Conservation (phyloP, 257 asterid species). For the Mentha longifolia region DNA sequence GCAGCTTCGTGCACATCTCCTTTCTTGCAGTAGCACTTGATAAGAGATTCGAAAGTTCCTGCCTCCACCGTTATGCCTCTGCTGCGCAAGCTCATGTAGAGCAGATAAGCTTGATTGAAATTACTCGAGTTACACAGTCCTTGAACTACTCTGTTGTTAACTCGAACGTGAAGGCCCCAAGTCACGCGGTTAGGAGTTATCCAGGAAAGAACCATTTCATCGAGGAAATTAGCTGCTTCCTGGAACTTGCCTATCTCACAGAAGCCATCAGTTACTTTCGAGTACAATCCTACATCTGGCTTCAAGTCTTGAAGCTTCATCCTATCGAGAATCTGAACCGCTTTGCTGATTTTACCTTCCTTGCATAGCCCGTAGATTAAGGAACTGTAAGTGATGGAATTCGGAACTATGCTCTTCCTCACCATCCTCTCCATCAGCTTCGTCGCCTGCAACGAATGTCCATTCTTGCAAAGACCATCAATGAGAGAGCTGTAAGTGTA, state of each 20-base stretch:
- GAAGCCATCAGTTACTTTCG: constrained; percentile 63
- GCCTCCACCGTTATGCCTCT: constrained; percentile 82
- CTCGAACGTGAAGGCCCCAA: constrained; percentile 82
- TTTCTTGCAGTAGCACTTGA: constrained; percentile 55
- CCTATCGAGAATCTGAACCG: constrained; percentile 78
- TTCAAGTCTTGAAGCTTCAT: constrained; percentile 92
- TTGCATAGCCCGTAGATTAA: constrained; percentile 70
- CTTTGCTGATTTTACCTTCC: constrained; percentile 66
- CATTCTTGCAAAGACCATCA: constrained; percentile 91
- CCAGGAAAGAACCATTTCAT: constrained; percentile 84
- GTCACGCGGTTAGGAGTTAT: constrained; percentile 81
- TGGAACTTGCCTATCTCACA: constrained; percentile 63
- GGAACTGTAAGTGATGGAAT: constrained; percentile 84
- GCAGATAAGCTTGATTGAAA: constrained; percentile 64
- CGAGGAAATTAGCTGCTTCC: constrained; percentile 86
- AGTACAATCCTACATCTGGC: constrained; percentile 89
- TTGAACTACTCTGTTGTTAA: constrained; percentile 68
- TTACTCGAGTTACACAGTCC: constrained; percentile 59
- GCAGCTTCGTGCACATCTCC: constrained; percentile 72
- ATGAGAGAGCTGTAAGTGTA: constrained; percentile 82
- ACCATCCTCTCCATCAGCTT: constrained; percentile 69
- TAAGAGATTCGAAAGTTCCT: constrained; percentile 58
- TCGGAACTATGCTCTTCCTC: constrained; percentile 53
- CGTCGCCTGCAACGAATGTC: constrained; percentile 69
- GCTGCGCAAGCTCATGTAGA: constrained; percentile 66